phyloP scores from a whole-genome alignment of 2,329 filamentous ascomycete genomes.

The Amylocarpus encephaloides region DNA sequence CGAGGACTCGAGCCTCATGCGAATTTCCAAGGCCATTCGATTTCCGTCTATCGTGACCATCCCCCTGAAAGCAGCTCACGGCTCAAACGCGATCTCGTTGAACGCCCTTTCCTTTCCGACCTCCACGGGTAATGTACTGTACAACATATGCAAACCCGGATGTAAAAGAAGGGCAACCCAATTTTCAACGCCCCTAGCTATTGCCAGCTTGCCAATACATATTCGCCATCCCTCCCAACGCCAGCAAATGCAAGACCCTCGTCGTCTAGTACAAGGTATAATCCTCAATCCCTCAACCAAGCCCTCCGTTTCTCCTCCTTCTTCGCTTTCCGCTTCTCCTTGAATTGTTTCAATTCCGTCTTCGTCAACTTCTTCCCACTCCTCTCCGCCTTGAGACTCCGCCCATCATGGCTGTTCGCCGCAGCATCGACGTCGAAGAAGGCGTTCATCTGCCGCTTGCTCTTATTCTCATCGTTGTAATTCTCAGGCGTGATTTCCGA shows the following conservation, averaged over 20 bases:
- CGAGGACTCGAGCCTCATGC: no score
- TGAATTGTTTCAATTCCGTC: conserved; percentile 83
- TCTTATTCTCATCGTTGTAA: conserved; percentile 83
- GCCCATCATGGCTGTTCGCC: conserved; percentile 82
- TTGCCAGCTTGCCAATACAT: neutral
- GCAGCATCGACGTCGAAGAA: conserved; percentile 96
- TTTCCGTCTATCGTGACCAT: no score
- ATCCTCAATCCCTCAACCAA: conserved; percentile 73
- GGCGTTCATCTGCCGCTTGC: conserved; percentile 79
- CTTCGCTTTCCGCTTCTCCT: conserved; percentile 78
- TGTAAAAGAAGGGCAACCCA: neutral
- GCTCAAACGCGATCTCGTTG: no score
- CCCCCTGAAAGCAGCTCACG: no score
- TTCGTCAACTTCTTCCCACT: conserved; percentile 78
- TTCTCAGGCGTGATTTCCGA: conserved; percentile 62
- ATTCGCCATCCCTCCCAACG: neutral
- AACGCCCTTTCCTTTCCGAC: no score
- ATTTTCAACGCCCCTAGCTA: neutral
- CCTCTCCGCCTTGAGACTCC: conserved; percentile 85
- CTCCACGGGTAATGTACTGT: no score
- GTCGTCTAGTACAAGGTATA: neutral
- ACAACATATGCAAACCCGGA: neutral
- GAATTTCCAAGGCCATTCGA: no score
- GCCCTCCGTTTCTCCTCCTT: conserved; percentile 93
- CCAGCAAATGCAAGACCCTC: conserved; percentile 5